phyloP scores from a whole-genome alignment of 2,329 filamentous ascomycete genomes.

The Claviceps citrina region DNA sequence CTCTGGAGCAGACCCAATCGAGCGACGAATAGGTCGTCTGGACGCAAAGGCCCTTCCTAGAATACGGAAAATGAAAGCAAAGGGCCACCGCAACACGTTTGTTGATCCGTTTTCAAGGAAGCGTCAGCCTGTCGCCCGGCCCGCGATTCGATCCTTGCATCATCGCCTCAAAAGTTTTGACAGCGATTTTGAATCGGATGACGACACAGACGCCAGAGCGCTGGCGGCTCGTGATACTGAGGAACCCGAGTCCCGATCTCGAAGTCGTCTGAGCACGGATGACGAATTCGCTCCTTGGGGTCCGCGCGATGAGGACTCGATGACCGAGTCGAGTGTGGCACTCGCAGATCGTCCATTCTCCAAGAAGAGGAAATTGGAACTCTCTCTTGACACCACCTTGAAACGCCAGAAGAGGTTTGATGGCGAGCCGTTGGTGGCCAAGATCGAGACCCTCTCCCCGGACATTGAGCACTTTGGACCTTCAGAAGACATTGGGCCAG shows the following conservation, averaged over 20 bases:
- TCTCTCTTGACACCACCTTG: conserved; percentile 49
- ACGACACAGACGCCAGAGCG: conserved; percentile 47
- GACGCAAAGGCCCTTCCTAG: conserved; percentile 51
- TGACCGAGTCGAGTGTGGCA: conserved; percentile 59
- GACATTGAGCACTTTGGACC: conserved; percentile 31
- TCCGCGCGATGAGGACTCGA: conserved; percentile 43
- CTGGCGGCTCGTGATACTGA: conserved; percentile 60
- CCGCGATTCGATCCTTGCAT: conserved; percentile 64
- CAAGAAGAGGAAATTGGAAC: conserved; percentile 60
- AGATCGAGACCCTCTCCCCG: conserved; percentile 36
- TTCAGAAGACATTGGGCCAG: conserved; percentile 34
- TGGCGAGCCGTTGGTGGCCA: conserved; percentile 60
- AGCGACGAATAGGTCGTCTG: conserved; percentile 42
- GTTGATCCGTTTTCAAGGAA: conserved; percentile 51
- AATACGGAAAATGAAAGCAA: conserved; percentile 54
- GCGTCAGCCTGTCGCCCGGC: conserved; percentile 40
- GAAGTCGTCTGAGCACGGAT: conserved; percentile 56
- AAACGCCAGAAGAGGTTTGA: conserved; percentile 72
- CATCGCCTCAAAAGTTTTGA: conserved; percentile 49
- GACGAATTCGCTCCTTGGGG: conserved; percentile 35
- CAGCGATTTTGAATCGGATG: conserved; percentile 74
- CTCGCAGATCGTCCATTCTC: conserved; percentile 38
- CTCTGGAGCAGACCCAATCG: conserved; percentile 43
- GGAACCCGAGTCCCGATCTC: conserved; percentile 67
- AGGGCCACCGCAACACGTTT: conserved; percentile 44